A percentile compares a stretch with the other conserved stretches of the same genome.
phyloP scores from a whole-genome alignment of 2,329 filamentous ascomycete genomes.

The Colletotrichum cordylinicola region DNA sequence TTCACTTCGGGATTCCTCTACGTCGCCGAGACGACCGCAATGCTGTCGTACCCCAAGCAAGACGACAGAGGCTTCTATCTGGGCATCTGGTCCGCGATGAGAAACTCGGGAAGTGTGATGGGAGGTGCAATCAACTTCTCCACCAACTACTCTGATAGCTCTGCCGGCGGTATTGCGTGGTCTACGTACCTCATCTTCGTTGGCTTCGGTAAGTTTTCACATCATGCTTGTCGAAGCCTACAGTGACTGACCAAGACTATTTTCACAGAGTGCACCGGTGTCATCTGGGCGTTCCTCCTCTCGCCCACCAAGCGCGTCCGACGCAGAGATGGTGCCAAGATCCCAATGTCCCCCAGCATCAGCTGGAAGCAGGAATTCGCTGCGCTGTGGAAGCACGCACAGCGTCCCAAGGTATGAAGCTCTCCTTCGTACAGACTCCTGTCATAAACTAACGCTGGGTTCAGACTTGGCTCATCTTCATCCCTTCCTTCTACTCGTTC shows the following conservation, averaged over 20 bases:
- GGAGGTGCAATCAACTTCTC: conserved; percentile 54
- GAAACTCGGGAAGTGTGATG: conserved; percentile 35
- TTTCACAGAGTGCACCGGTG: conserved; percentile 28
- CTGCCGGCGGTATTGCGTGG: conserved; percentile 29
- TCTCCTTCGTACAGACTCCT: neutral
- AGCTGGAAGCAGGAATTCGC: conserved; percentile 27
- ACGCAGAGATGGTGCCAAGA: conserved; percentile 30
- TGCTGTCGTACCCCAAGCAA: conserved; percentile 26
- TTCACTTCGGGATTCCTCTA: conserved; percentile 29
- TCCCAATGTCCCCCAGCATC: conserved; percentile 25
- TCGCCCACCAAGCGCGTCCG: conserved; percentile 32
- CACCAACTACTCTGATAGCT: conserved; percentile 38
- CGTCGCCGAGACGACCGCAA: conserved; percentile 31
- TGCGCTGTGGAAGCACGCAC: conserved; percentile 26
- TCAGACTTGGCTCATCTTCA: conserved; percentile 29
- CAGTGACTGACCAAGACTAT: neutral
- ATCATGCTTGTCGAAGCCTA: fast-evolving
- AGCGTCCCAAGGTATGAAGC: conserved; percentile 22
- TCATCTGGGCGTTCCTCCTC: conserved; percentile 30
- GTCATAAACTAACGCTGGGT: neutral
- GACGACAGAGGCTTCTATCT: conserved; percentile 23
- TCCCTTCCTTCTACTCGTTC: conserved; percentile 36
- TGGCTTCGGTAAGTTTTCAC: conserved; percentile 23
- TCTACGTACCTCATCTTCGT: conserved; percentile 35
- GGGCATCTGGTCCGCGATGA: conserved; percentile 28